Evolutionary conservation across 306 rosid species (phyloP), one percentile per base, ranked within the genome.

Genomic region (Canavalia gladiata): DNA sequence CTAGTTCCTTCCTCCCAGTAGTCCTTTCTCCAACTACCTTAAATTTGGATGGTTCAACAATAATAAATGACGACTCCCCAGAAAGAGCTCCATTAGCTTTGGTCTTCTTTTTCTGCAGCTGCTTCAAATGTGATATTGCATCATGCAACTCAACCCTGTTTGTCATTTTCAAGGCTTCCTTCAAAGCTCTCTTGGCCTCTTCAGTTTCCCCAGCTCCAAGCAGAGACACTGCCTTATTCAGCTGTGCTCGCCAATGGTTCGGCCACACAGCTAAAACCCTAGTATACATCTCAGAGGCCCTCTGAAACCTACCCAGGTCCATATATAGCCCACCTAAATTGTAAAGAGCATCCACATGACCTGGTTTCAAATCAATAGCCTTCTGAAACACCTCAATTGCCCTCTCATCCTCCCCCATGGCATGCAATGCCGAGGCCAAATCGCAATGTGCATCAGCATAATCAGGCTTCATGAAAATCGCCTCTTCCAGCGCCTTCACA

Each of bases 221-320:
- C 85, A 96, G 81, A 0, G 99, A 96, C 79, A 96, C 99, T 3
- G 99, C 99, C 86, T 92, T 96, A 84, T 96, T 96, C 43, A 96
- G 96, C 88, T 96, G 99, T 0, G 99, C 99, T 70, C 99, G 88
- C 99, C 99, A 96, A 87, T 96, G 99, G 88, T 87, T 93, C 0
- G 98, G 99, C 97, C 97, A 90, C 51, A 96, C 98, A 13, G 97
- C 90, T 62, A 96, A 87, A 86, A 96, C 98, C 85, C 97, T 90
- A 6, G 99, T 85, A 71, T 93, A 96, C 99, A 96, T 96, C 89
- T 96, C 99, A 3, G 98, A 93, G 79, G 99, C 98, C 88, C 99
- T 90, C 79, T 86, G 97, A 62, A 93, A 96, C 90, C 99, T 85
- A 18, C 98, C 98, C 35, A 91, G 70, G 81, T 93, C 99, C 99